Evolutionary conservation across 345 rosid genomes (phyloP), one percentile per base, ranked within the genome.

Genomic region (Microcos paniculata): DNA sequence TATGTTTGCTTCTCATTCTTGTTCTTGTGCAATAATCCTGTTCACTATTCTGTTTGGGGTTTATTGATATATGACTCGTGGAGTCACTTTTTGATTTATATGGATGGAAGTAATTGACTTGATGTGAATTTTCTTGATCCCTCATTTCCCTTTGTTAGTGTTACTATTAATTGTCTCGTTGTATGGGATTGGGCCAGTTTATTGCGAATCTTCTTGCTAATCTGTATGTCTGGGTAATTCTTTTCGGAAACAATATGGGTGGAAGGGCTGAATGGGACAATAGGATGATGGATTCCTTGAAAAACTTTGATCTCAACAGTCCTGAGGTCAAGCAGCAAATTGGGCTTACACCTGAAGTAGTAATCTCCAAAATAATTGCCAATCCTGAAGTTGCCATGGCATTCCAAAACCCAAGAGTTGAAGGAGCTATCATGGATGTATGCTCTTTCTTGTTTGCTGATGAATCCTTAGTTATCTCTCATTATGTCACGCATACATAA

Each of bases 321-420:
- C 94, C 98, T 52, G 99, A 96, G 79, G 94, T 92, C 49, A 92
- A 96, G 77, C 96, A 96, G 79, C 97, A 96, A 84, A 86, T 96
- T 77, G 99, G 99, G 74, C 90, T 96, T 72, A 87, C 99, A 55
- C 99, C 99, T 77, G 92, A 96, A 86, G 97, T 92, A 87, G 99
- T 90, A 26, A 92, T 93, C 15, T 80, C 92, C 13, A 96, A 93
- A 77, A 92, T 94, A 58, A 92, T 91, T 97, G 97, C 97, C 79
- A 94, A 92, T 77, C 98, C 98, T 62, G 98, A 94, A 28, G 80
- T 94, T 74, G 97, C 98, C 62, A 73, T 87, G 95, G 95, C 98
- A 70, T 94, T 94, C 81, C 98, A 94, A 81, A 94, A 91, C 83
- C 98, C 98, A 38, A 89, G 91, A 86, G 92, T 94, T 77, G 97